Base-by-base conservation (phyloP, 805 yeast genomes). In the Ogataea henricii region DNA sequence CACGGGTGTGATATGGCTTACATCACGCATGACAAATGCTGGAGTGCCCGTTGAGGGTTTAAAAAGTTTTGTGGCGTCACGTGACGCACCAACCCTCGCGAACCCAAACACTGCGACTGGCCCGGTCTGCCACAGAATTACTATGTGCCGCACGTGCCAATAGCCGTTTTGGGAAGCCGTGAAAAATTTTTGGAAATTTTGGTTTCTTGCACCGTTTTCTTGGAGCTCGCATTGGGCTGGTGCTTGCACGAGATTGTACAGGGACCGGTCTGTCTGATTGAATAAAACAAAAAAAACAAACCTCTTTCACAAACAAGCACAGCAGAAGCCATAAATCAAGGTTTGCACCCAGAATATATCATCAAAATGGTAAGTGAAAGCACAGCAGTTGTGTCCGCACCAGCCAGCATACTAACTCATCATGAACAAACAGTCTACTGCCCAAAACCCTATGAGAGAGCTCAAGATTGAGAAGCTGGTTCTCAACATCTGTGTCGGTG, bases 401-500 rank as follows among this genome's bases (percentile, higher is more conserved):
- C 30, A 27, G 10, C 18, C 18, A 30, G n/a, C 34, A 14, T 38
- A 42, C 27, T 27, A 21, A 34, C 35, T 61, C 79, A 74, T 81
- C 67, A 34, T 10, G 4, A 14, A 14, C 13, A 5, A 5, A 71
- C 76, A 63, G 42, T 39, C 42, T 39, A 76, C 78, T 72, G 66
- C 88, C 70, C 89, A 84, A 77, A 94, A 94, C 82, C 83, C 88
- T 79, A 92, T 94, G 98, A 94, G 96, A 81, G 98, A 94, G 70
- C 83, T 94, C 79, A 91, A 87, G 83, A 92, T 94, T 82, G 98
- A 94, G 82, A 94, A 94, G 82, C 87, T 94, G 79, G 97, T 94
- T 79, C 88, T 94, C 79, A 94, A 94, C 94, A 94, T 94, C 81
- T 91, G 96, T 79, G 99, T 94, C 78, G 99, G 99, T 83, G 99